Conservation (phyloP, 2,329 filamentous ascomycete genomes). For the Trichoderma sp. region DNA sequence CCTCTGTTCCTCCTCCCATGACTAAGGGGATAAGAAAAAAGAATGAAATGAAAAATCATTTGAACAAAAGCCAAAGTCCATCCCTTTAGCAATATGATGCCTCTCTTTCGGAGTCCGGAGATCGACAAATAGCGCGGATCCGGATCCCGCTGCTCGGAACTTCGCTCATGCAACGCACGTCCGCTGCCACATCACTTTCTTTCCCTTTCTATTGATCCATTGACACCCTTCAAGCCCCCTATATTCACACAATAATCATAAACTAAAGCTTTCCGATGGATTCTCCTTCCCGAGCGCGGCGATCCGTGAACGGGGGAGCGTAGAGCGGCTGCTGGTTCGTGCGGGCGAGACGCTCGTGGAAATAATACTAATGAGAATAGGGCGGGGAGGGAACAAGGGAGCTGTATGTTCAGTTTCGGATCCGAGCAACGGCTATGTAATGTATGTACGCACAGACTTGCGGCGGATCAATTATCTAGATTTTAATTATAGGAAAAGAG, state of each 20-base stretch:
- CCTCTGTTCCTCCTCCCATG: not conserved
- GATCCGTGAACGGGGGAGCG: not conserved
- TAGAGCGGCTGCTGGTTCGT: not conserved
- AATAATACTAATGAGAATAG: conserved; percentile 20
- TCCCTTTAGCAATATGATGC: too few relatives aligned
- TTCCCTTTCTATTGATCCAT: not conserved
- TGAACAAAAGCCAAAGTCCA: not conserved
- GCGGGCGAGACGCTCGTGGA: not conserved
- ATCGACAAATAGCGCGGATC: not conserved
- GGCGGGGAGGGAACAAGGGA: not conserved
- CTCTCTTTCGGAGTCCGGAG: not conserved
- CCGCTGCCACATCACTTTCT: not conserved
- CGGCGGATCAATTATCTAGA: not conserved
- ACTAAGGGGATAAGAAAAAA: not conserved
- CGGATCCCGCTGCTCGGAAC: not conserved
- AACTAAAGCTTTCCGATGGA: not conserved
- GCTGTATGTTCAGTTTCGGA: not conserved
- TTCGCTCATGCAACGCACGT: not conserved
- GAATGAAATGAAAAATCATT: too few relatives aligned
- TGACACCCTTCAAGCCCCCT: not conserved
- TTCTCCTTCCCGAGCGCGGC: not conserved
- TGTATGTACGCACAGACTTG: not conserved
- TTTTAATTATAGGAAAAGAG: not conserved
- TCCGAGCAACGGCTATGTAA: conserved; percentile 16
- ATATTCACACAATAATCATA: not conserved